A percentile compares a stretch with the other conserved stretches of the same genome.
Evolutionary conservation across 257 asterid genomes (phyloP).

Genomic region (Scutellaria barbata): DNA sequence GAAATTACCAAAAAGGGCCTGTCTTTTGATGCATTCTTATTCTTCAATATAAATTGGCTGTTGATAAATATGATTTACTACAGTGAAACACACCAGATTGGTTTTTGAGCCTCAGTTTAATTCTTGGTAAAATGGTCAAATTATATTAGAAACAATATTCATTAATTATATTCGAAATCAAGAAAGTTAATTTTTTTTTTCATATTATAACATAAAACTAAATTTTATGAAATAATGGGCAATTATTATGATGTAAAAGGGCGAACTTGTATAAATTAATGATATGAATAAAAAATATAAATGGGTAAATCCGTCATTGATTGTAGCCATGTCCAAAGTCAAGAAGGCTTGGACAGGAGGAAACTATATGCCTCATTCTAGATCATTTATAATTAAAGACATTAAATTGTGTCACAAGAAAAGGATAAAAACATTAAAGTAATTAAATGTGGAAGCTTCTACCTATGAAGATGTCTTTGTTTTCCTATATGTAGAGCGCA

Average conservation of each 20-base stretch:
- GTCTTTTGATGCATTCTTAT: not conserved
- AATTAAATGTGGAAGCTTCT: conserved; percentile 28
- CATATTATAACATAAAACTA: too few relatives aligned
- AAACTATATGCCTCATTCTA: not conserved
- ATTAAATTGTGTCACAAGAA: too few relatives aligned
- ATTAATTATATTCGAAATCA: conserved; percentile 20
- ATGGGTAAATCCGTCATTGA: not conserved
- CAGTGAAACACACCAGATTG: not conserved
- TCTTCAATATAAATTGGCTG: not conserved
- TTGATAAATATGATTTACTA: not conserved
- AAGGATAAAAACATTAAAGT: too few relatives aligned
- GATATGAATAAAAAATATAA: too few relatives aligned
- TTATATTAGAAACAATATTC: not conserved
- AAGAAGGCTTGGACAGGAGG: not conserved
- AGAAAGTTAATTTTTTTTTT: not conserved
- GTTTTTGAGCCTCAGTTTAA: not conserved
- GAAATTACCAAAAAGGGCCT: conserved; percentile 17
- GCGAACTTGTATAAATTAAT: too few relatives aligned
- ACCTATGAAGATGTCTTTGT: not conserved
- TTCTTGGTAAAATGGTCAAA: not conserved
- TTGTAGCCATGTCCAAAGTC: not conserved
- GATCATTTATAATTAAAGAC: not conserved
- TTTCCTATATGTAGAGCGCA: too few relatives aligned
- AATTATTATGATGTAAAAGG: too few relatives aligned
- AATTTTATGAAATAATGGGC: too few relatives aligned